Conservation (phyloP, 306 rosid species). For the Betula pendula region DNA sequence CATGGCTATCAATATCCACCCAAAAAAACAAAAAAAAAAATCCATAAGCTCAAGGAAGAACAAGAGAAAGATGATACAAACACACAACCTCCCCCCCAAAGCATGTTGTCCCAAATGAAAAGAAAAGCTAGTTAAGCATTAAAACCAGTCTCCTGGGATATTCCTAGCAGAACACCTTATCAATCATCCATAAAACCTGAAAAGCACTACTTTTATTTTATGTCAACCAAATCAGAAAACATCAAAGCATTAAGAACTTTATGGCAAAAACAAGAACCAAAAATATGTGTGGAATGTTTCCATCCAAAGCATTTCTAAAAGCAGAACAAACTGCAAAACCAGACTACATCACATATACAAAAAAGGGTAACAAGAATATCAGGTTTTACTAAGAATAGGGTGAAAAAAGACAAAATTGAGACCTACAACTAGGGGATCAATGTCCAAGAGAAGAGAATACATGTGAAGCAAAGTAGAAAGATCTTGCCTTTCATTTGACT, state of each 20-base stretch:
- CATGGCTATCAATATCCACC: neutral
- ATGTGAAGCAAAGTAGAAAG: neutral
- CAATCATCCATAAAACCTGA: too few relatives aligned
- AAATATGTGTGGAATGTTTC: neutral
- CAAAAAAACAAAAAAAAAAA: too few relatives aligned
- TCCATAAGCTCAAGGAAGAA: neutral
- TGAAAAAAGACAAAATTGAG: neutral
- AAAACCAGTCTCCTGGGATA: too few relatives aligned
- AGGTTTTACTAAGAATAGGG: neutral
- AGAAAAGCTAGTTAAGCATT: too few relatives aligned
- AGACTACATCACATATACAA: neutral
- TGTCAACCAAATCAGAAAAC: neutral
- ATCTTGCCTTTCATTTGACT: constrained; percentile 14
- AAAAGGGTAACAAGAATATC: neutral
- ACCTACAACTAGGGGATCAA: neutral
- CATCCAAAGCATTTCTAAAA: neutral
- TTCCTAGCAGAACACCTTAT: too few relatives aligned
- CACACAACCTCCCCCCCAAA: too few relatives aligned
- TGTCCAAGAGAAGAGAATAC: constrained; percentile 17
- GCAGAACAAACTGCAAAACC: neutral
- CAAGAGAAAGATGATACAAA: neutral
- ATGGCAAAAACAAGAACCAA: neutral
- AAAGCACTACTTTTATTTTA: too few relatives aligned
- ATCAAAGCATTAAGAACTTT: neutral
- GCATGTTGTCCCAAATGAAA: too few relatives aligned